phyloP scores from a whole-genome alignment of 495 filamentous ascomycete species.

The Tuber calosporum region DNA sequence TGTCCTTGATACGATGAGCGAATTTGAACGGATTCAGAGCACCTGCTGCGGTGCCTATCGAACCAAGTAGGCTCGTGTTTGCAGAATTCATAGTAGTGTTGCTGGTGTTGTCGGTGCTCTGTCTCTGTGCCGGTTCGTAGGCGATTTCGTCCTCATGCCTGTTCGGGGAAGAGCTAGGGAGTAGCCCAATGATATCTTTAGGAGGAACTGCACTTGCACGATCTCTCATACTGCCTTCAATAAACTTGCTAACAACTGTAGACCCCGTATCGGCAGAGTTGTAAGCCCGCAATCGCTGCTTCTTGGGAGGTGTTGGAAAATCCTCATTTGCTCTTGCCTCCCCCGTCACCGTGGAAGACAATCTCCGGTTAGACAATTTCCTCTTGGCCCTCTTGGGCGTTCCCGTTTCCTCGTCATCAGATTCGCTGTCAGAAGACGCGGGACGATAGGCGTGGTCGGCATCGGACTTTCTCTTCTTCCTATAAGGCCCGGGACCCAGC shows the following conservation, averaged over 20 bases:
- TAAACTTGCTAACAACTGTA: slow-evolving; percentile 36
- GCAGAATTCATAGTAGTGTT: slow-evolving; percentile 5
- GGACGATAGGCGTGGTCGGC: slow-evolving; percentile 25
- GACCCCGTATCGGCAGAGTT: slow-evolving; percentile 19
- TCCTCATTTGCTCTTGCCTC: neutral
- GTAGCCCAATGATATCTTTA: slow-evolving; percentile 32
- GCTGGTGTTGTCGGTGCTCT: neutral
- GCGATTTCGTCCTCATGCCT: slow-evolving; percentile 24
- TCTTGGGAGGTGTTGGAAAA: slow-evolving; percentile 18
- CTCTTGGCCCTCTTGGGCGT: neutral
- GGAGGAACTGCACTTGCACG: slow-evolving; percentile 34
- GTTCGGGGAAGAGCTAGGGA: slow-evolving; percentile 26
- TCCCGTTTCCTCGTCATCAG: slow-evolving; percentile 22
- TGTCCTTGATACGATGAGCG: slow-evolving; percentile 34
- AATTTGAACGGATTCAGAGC: slow-evolving; percentile 34
- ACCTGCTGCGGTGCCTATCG: neutral
- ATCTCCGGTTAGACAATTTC: neutral
- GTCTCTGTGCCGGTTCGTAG: slow-evolving; percentile 4
- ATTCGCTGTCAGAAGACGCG: slow-evolving; percentile 15
- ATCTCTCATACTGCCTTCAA: slow-evolving; percentile 41
- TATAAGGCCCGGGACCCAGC: slow-evolving; percentile 14
- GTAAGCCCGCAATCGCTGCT: slow-evolving; percentile 8
- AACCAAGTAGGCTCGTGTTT: slow-evolving; percentile 13
- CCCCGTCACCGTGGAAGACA: neutral
- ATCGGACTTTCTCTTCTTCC: slow-evolving; percentile 31